Base-by-base conservation (phyloP, 2,329 filamentous ascomycete genomes). In the Talaromyces verruculosus region DNA sequence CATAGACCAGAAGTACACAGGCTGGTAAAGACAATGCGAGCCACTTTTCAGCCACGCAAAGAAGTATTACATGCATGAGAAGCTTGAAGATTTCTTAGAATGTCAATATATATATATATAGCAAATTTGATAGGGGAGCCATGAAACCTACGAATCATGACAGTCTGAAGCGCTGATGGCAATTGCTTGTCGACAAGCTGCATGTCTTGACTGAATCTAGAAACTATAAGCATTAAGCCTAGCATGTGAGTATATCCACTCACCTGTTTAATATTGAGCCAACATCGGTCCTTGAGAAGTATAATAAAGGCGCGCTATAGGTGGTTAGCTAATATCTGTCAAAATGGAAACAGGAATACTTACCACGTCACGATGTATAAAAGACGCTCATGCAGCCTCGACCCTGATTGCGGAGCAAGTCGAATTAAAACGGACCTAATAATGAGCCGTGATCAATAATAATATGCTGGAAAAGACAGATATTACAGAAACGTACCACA, bases 111-210 rank as follows among this genome's bases (percentile, higher is more conserved):
- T 51, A 30, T 30, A 39, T 0, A 7, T 51, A 1, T 51, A 17
- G 10, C 8, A 13, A 17, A 13, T 28, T 22, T 39, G 2, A 13
- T 19, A 30, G 5, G 6, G 37, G 5, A n/a, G 15, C 4, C 43
- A 51, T 35, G 8, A 6, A 11, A 65, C 47, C 2, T 61, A 65
- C 64, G 64, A 22, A 37, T 57, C 7, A 45, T 19, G 47, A 65
- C n/a, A 47, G 57, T 65, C 13, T 61, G 58, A 41, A 65, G 49
- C 2, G 64, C 64, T 2, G 64, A 71, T 2, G 80, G 80, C 7
- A 81, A 73, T 19, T 80, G 76, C 72, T 78, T 78, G 67, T 82
- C 79, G 45, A 82, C 77, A 37, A 82, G 73, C 43, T 77, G 73
- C 63, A 82, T 69, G 63, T 82, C 80, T 65, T 82, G 79, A 65